Base-by-base conservation (phyloP, 2,329 filamentous ascomycete genomes). In the Exophiala aquamarina region DNA sequence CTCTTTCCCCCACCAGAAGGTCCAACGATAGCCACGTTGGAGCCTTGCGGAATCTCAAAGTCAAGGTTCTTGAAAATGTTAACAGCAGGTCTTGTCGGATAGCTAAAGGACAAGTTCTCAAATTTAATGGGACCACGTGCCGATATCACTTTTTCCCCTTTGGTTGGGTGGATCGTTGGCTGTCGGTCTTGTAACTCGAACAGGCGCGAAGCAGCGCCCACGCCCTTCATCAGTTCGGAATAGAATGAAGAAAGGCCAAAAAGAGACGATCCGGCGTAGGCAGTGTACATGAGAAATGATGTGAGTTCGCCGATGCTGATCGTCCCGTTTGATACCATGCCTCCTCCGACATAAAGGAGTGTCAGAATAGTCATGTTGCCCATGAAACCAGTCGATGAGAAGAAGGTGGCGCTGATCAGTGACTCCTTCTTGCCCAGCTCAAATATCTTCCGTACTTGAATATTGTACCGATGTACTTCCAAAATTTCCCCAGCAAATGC, bases 221-320 rank as follows among this genome's bases (percentile, higher is more conserved):
- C 92, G 33, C 94, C 94, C 69, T 98, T 98, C 93, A 98, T 98
- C 52, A 98, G 77, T 66, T 98, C 93, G 0, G 91, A 95, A 69
- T 96, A 98, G 71, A 98, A 98, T 47, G 88, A 89, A 3, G 90
- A 95, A 2, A 98, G 75, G 3, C 93, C 93, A 59, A 97, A 95
- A 55, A 98, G 80, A 68, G 89, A 95, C 39, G 88, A 93, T 14
- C 83, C 83, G 43, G 83, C 83, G 59, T 85, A 97, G 3, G 89
- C 92, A 3, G 91, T 95, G 68, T 97, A 98, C 92, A 98, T 97
- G 72, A 98, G 80, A 70, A 98, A 98, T 0, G 90, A 95, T 1
- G 93, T 94, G 34, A 98, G 72, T 57, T 98, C 92, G 59, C 93
- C 93, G 38, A 97, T 84, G 6, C 82, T 89, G 73, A 98, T 93